Evolutionary conservation across 1,284 basidiomycete species (phyloP).

Genomic region (Mycena citricolor): DNA sequence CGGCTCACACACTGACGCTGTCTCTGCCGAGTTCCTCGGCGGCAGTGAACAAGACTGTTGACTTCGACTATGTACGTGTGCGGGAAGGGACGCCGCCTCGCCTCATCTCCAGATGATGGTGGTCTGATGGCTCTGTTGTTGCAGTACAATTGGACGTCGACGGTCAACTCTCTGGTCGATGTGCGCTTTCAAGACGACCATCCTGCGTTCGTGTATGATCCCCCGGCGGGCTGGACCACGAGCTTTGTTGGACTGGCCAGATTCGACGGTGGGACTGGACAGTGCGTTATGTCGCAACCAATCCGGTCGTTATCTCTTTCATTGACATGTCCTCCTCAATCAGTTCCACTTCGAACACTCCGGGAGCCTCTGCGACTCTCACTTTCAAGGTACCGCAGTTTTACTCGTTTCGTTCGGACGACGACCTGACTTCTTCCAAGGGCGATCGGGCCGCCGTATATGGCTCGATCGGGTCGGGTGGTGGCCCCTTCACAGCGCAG

Average conservation of each 20-base stretch:
- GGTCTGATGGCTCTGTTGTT: too few species aligned
- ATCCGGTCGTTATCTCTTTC: not conserved
- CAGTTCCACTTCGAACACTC: too few species aligned
- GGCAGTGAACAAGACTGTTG: not conserved
- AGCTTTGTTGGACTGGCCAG: not conserved
- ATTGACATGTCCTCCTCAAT: too few species aligned
- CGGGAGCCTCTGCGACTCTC: not conserved
- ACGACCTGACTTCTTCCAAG: not conserved
- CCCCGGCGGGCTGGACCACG: constrained; percentile 5
- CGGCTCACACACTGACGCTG: not conserved
- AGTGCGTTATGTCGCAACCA: constrained; percentile 3
- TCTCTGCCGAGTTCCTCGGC: not conserved
- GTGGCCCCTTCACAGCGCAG: not conserved
- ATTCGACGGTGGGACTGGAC: constrained; percentile 6
- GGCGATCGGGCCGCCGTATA: constrained; percentile 5
- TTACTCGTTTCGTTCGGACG: not conserved
- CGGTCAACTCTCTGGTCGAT: not conserved
- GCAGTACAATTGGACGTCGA: constrained; percentile 8
- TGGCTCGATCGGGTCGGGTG: constrained; percentile 1
- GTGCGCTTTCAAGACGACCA: not conserved
- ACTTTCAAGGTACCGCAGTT: not conserved
- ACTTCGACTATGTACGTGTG: constrained; percentile 13
- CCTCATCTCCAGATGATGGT: too few species aligned
- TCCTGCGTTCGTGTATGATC: constrained; percentile 1
- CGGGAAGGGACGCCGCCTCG: too few species aligned